Percentiles rank a stretch among this genome's conserved stretches.
These are phyloP conservation scores for Apocynum venetum DNA, from an alignment of 257 asterid species.

Conservation along the genomic window DNA sequence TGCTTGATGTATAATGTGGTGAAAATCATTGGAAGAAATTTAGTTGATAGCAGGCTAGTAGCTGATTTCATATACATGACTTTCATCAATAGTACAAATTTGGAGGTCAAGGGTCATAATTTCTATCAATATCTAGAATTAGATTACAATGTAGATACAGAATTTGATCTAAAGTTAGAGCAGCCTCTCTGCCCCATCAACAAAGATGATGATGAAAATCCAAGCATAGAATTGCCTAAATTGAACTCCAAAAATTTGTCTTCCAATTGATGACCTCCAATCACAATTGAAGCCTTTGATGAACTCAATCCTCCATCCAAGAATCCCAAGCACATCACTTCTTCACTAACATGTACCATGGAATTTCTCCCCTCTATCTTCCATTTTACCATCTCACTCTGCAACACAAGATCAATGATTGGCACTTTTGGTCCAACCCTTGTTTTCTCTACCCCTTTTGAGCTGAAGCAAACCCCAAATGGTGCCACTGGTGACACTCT, in stretches of 20 bases:
- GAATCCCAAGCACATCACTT: slow-evolving; percentile 73
- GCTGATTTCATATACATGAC: not conserved
- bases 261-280: slow-evolving; percentile 79
- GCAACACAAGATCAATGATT: slow-evolving; percentile 57
- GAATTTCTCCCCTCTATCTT: slow-evolving; percentile 55
- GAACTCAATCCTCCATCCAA: slow-evolving; percentile 67
- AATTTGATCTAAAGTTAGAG: slow-evolving; percentile 31
- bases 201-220: slow-evolving; percentile 48
- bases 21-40: no score
- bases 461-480: slow-evolving; percentile 64
- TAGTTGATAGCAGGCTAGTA: no score
- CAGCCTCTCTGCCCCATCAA: slow-evolving; percentile 35
- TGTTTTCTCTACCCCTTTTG: slow-evolving; percentile 26
- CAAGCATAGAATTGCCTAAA: slow-evolving; percentile 72
- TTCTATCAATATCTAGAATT: not conserved
- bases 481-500: slow-evolving; percentile 51
- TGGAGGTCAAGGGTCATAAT: not conserved
- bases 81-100: no score
- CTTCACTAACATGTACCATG: slow-evolving; percentile 58
- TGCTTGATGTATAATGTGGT: no score
- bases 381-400: slow-evolving; percentile 92
- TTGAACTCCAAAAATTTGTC: slow-evolving; percentile 63
- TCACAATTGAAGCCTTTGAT: slow-evolving; percentile 44
- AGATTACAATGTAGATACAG: not conserved
- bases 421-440: slow-evolving; percentile 44